Percentiles rank a stretch among this genome's conserved stretches.
These are phyloP conservation scores for Antitrichia curtipendula DNA, from an alignment of 225 moss, liverwort and hornwort species.

Conservation along the genomic window DNA sequence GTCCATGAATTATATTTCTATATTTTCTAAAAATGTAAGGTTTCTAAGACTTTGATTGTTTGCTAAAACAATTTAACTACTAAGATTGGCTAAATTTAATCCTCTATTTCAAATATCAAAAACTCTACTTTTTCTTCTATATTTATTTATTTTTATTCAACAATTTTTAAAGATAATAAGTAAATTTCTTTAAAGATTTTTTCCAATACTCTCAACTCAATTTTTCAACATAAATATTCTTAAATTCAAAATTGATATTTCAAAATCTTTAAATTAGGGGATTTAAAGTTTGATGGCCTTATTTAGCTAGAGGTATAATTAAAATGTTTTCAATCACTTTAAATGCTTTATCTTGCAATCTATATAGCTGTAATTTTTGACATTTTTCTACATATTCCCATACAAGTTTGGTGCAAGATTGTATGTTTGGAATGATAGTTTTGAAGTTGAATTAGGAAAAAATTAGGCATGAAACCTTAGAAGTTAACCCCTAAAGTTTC, in stretches of 20 bases:
- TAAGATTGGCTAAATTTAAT: background rate
- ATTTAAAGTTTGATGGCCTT: background rate
- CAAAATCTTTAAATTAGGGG: background rate
- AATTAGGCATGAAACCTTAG: background rate
- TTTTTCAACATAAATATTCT: background rate
- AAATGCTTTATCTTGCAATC: background rate
- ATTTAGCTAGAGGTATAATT: background rate
- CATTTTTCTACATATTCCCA: background rate
- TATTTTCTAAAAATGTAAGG: background rate
- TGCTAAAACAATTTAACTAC: background rate
- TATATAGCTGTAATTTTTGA: background rate
- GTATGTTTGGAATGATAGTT: background rate
- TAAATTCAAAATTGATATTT: background rate
- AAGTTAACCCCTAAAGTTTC: too few relatives aligned
- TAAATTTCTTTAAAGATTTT: background rate
- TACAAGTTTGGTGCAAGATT: background rate
- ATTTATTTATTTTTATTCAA: background rate
- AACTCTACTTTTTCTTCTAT: background rate
- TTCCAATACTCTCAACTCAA: background rate
- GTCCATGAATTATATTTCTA: background rate
- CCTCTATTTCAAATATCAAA: background rate
- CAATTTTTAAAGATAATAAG: background rate
- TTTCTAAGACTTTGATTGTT: background rate
- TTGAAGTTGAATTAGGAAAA: background rate
- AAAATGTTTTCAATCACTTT: background rate